phyloP scores from a whole-genome alignment of 768 basidiomycete genomes.

The Russula dissimulans region DNA sequence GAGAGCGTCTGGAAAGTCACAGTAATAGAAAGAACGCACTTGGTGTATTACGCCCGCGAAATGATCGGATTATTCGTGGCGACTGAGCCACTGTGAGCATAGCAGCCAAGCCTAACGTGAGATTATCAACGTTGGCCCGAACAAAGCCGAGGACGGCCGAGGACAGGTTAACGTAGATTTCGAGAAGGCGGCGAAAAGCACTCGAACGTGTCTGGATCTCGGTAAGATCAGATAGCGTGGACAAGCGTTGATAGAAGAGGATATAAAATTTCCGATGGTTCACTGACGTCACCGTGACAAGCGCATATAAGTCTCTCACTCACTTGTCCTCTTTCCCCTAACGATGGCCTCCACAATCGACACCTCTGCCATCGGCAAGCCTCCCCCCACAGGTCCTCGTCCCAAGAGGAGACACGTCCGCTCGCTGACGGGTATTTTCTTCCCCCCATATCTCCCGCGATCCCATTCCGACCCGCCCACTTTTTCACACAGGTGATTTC shows the following conservation, averaged over 20 bases:
- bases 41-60: not conserved
- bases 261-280: too few species aligned
- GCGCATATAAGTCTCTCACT: conserved; percentile 10
- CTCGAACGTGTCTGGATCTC: not conserved
- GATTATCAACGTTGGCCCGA: conserved; percentile 1
- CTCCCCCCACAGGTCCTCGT: not conserved
- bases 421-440: conserved; percentile 41
- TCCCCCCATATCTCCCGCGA: not conserved
- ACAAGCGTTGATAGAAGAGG: not conserved
- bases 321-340: too few species aligned
- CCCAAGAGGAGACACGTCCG: conserved; percentile 18
- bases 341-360: conserved; percentile 16
- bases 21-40: conserved; percentile 13
- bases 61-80: conserved; percentile 9
- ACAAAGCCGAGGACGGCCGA: not conserved
- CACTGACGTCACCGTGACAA: not conserved
- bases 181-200: not conserved
- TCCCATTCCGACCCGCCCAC: not conserved
- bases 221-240: conserved; percentile 1
- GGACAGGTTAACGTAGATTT: not conserved
- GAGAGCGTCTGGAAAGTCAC: conserved; percentile 28
- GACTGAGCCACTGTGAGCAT: not conserved
- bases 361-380: conserved; percentile 2
- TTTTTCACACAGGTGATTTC: conserved; percentile 48
- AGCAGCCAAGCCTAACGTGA: not conserved